Base-by-base conservation (phyloP, 305 asterid genomes). In the Solanum hybrid region DNA sequence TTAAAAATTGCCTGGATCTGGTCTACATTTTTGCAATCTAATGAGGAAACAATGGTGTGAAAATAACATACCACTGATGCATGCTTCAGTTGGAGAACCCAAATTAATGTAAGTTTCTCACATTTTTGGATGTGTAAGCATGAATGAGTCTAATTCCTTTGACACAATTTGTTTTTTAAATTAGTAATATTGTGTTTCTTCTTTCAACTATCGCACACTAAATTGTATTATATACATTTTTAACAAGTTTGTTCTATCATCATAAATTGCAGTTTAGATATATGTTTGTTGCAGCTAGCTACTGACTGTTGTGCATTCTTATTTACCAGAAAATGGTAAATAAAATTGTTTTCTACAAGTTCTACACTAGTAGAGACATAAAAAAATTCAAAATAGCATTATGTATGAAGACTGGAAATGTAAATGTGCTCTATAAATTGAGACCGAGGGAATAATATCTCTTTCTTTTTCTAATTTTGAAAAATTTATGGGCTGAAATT, bases 11-110 rank as follows among this genome's bases (percentile, higher is more conserved):
- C 69, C 11, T 18, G 78, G 89, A 91, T 90, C 89, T 95, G 98
- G 97, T 73, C 92, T 95, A 90, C 95, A 94, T 90, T 96, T 95
- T 71, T 96, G 98, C 97, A 96, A 93, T 89, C 98, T 94, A 87
- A 95, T 95, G 9, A 94, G 98, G 93, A 94, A 94, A 89, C 97
- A 94, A 91, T 96, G 99, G 99, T 90, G 93, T 77, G 98, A 95
- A 84, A 94, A 89, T 89, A 97, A 92, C 31, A 29, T 29, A 29
- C 31, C 31, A 2, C 31, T 2, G 31, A 29, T 29, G 31, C 31
- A 29, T 29, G 93, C 84, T 57, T 93, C 91, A 89, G 74, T 91
- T 86, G 95, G 89, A 89, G 97, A 94, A 76, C 95, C 96, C 85
- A 96, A 93, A 57, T 57, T 18, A 57, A 57, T n/a, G 24, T 57